Evolutionary conservation across 75 land plant genomes (phyloP), one percentile per base, ranked within the genome.

Genomic region (Cunninghamia lanceolata): DNA sequence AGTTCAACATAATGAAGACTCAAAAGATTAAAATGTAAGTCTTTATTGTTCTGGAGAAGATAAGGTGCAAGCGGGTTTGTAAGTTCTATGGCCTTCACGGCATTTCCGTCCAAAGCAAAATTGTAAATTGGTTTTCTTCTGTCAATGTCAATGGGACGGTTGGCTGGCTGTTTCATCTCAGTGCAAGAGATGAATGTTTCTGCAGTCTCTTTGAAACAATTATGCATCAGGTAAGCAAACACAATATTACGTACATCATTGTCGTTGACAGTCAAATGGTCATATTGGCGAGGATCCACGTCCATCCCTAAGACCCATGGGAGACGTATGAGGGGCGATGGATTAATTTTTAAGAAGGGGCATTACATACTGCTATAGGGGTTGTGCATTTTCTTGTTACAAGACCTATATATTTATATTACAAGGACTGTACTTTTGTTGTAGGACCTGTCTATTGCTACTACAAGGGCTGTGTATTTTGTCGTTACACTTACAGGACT

Each of bases 161-260:
- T 92, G 38, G 87, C 86, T 81, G 95, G 90, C 68, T 91, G 93
- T 81, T 95, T 93, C 93, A 95, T 93, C 71, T 93, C 97, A 42
- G 96, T 90, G 90, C 89, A 91, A 68, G 93, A 73, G 89, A 93
- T 90, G 78, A 96, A 96, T 68, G 99, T 86, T 66, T 96, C 97
- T 56, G 94, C 93, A 13, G 99, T 98, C 84, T 98, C 99, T 73
- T 93, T 97, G 88, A 91, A 98, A 86, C 99, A 98, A 85, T 96
- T 98, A 83, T 98, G 99, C 83, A 98, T 91, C 76, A 98, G 92
- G 87, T 98, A 98, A 14, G 96, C 93, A 52, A 95, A 89, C 35
- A 98, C 95, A 82, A 98, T 90, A 70, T 94, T 93, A 63, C 92
- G 93, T 53, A 96, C 93, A 85, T 96, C 99, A 86, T 85, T 93